These are phyloP conservation scores for Sisymbrium altissimum DNA, from an alignment of 345 rosid species.

Conservation along the genomic window DNA sequence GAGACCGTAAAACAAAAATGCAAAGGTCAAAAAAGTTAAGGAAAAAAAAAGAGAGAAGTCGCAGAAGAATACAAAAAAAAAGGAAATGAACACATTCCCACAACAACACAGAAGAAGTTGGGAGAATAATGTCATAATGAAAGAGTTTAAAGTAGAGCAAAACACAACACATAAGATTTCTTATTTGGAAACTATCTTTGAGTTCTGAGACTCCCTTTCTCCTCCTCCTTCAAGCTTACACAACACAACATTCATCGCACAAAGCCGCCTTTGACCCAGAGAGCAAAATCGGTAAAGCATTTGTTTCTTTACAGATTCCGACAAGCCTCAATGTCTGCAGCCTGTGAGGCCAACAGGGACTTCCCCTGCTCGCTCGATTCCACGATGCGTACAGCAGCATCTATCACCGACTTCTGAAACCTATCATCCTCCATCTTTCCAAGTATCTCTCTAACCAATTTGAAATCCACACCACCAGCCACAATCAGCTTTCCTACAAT, in stretches of 20 bases:
- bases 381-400: slow-evolving; percentile 30
- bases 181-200: slow-evolving; percentile 15
- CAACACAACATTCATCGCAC: slow-evolving; percentile 28
- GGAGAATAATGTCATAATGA: slow-evolving; percentile 17
- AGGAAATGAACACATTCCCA: slow-evolving; percentile 12
- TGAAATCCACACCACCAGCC: slow-evolving; percentile 54
- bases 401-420: slow-evolving; percentile 42
- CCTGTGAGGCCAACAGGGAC: slow-evolving; percentile 22
- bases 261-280: slow-evolving; percentile 12
- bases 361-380: slow-evolving; percentile 28
- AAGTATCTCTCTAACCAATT: slow-evolving; percentile 49
- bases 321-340: slow-evolving; percentile 31
- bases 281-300: slow-evolving; percentile 22
- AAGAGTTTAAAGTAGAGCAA: slow-evolving; percentile 12
- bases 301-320: slow-evolving; percentile 34
- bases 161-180: background rate
- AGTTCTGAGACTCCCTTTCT: slow-evolving; percentile 23
- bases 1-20: slow-evolving; percentile 27
- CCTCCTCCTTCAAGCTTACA: slow-evolving; percentile 22
- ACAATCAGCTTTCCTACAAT: slow-evolving; percentile 55
- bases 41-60: background rate
- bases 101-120: background rate
- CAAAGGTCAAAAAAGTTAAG: slow-evolving; percentile 8
- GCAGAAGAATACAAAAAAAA: slow-evolving; percentile 17
- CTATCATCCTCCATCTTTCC: slow-evolving; percentile 57